Evolutionary conservation across 495 filamentous ascomycete genomes (phyloP).

Genomic region (Aspergillus sclerotioniger): DNA sequence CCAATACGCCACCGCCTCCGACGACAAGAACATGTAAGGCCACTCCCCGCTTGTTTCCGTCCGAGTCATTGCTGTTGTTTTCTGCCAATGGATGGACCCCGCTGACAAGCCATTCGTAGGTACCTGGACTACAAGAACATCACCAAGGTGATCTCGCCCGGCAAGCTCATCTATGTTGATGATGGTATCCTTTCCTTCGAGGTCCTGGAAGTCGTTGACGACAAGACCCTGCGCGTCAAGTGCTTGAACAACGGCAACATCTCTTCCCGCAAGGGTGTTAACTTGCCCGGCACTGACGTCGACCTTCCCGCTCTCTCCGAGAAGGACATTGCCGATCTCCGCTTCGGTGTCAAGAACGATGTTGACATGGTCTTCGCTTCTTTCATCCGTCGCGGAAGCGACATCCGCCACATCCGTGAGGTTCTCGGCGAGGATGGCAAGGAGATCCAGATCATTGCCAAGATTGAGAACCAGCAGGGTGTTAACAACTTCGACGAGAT

Average conservation of each 20-base stretch:
- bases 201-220: conserved; percentile 82
- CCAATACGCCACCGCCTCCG: conserved; percentile 78
- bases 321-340: conserved; percentile 91
- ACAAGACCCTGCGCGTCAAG: conserved; percentile 77
- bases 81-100: neutral
- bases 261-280: conserved; percentile 97
- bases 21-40: conserved; percentile 89
- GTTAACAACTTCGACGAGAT: conserved; percentile 99
- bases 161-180: conserved; percentile 96
- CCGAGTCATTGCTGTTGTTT: neutral
- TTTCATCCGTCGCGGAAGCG: conserved; percentile 89
- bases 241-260: conserved; percentile 97
- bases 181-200: conserved; percentile 96
- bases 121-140: conserved; percentile 99
- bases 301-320: conserved; percentile 97
- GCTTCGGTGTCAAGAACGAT: conserved; percentile 94
- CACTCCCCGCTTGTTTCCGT: neutral
- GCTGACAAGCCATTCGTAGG: conserved; percentile 48
- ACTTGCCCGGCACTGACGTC: conserved; percentile 96
- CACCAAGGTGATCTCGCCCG: conserved; percentile 92
- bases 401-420: conserved; percentile 88
- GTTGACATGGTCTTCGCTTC: conserved; percentile 99
- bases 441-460: conserved; percentile 99
- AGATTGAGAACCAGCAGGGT: conserved; percentile 99
- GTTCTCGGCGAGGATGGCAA: conserved; percentile 89